Base-by-base conservation (phyloP, 495 filamentous ascomycete genomes). In the Neohortaea acidophila region DNA sequence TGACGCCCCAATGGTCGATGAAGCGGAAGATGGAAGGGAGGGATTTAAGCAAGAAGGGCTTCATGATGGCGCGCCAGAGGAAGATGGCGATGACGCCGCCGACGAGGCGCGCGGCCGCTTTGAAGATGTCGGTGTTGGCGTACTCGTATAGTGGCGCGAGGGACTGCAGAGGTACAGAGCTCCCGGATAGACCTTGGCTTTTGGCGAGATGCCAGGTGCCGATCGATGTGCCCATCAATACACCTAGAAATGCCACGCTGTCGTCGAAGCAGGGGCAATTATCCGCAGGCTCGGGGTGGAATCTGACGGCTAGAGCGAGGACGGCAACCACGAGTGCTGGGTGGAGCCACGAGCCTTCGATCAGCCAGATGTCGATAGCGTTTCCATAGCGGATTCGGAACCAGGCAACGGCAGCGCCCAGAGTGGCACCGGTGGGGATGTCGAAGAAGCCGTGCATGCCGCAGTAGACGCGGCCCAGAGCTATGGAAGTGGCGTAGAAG, bases 381-480 rank as follows among this genome's bases (percentile, higher is more conserved):
- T 76, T 62, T 11, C 76, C 82, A 51, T 70, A 84, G 36, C 72
- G 53, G 49, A 76, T 84, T 55, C 94, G 84, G 25, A 79, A 50
- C 14, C 78, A 56, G 2, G 83, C 69, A 13, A 82, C 59, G 13
- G 66, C 48, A 10, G 75, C 74, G 13, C 86, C 89, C 37, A 96
- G 65, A 14, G 72, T 44, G 35, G 73, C 79, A 2, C 89, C 89
- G 45, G 86, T 53, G 11, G 83, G 59, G 10, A 92, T 82, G 57
- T 97, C 89, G 27, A 93, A 63, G 59, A 97, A 89, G 24, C 89
- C 89, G 60, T 97, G 89, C 89, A 97, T 97, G 35, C 89, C 89
- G 54, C 89, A 96, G 60, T 96, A 96, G 17, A 97, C 61, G 31
- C 89, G 73, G 15, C 89, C 89, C 38, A 96, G 50, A 19, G 93